phyloP scores from a whole-genome alignment of 164 flowering plant genomes.

The Liriodendron chinense region DNA sequence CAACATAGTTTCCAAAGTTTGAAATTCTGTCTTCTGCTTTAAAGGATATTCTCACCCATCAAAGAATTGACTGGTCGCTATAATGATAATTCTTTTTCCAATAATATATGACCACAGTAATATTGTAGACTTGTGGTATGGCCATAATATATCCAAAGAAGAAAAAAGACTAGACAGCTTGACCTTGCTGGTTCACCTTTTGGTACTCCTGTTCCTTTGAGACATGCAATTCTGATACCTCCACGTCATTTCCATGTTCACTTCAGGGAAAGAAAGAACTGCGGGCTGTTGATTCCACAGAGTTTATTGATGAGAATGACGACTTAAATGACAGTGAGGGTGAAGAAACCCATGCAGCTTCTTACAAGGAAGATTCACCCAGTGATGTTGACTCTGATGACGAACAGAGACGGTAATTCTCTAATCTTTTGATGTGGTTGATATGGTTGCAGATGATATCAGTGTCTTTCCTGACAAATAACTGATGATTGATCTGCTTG shows the following conservation, averaged over 20 bases:
- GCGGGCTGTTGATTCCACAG: conserved; percentile 62
- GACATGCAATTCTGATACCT: not conserved
- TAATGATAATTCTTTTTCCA: too few relatives aligned
- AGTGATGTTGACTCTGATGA: conserved; percentile 85
- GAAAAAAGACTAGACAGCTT: not conserved
- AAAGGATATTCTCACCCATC: not conserved
- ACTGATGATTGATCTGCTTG: not conserved
- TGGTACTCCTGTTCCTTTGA: not conserved
- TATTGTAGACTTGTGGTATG: too few relatives aligned
- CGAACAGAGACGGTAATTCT: conserved; percentile 56
- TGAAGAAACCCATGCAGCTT: conserved; percentile 39
- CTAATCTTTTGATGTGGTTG: not conserved
- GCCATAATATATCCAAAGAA: conserved; percentile 28
- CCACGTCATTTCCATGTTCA: not conserved
- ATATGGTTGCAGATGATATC: not conserved
- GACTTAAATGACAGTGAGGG: conserved; percentile 39
- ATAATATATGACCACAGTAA: too few relatives aligned
- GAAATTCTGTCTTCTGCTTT: not conserved
- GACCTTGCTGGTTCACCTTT: not conserved
- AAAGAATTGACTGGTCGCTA: not conserved
- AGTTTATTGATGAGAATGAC: conserved; percentile 49
- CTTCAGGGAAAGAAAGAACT: conserved; percentile 81
- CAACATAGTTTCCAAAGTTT: not conserved
- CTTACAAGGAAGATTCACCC: conserved; percentile 24
- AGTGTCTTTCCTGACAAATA: not conserved